Evolutionary conservation across 768 basidiomycete genomes (phyloP).

Genomic region (Hemileccinum rubropunctum): DNA sequence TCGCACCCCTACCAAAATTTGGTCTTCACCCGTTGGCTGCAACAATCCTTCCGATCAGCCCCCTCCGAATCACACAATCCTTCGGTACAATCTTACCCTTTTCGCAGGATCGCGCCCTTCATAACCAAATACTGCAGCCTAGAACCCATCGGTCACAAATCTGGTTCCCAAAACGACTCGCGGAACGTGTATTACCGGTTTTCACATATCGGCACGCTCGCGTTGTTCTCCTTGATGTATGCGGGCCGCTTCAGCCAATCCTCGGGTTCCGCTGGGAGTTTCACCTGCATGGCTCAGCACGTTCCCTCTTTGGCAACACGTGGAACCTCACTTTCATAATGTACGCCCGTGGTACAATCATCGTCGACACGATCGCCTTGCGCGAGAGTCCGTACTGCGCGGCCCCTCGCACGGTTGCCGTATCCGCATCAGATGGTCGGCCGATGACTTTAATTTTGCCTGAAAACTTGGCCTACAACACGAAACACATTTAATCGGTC

Average conservation of each 20-base stretch:
- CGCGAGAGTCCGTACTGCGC: slow-evolving; percentile 83
- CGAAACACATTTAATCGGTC: background rate
- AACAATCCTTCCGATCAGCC: slow-evolving; percentile 12
- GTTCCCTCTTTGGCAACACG: slow-evolving; percentile 1
- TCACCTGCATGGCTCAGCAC: slow-evolving; percentile 50
- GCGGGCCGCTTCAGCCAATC: slow-evolving; percentile 84
- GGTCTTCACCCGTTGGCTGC: slow-evolving; percentile 75
- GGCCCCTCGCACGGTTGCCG: slow-evolving; percentile 85
- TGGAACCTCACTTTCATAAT: slow-evolving; percentile 80
- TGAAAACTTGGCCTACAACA: slow-evolving; percentile 60
- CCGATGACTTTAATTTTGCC: slow-evolving; percentile 70
- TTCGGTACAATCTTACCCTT: slow-evolving; percentile 57
- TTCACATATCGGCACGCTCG: slow-evolving; percentile 76
- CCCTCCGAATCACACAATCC: slow-evolving; percentile 13
- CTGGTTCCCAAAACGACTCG: slow-evolving; percentile 3
- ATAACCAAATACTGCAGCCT: slow-evolving; percentile 86
- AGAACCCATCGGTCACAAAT: slow-evolving; percentile 21
- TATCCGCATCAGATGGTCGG: slow-evolving; percentile 83
- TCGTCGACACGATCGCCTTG: slow-evolving; percentile 71
- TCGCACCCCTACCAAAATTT: slow-evolving; percentile 67
- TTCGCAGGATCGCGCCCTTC: slow-evolving; percentile 83
- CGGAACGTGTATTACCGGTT: slow-evolving; percentile 53
- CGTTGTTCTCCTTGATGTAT: slow-evolving; percentile 77
- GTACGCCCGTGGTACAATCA: slow-evolving; percentile 81
- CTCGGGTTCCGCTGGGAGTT: slow-evolving; percentile 83